Evolutionary conservation across 331 rosid species (phyloP).

Genomic region (Acacia pycnantha): DNA sequence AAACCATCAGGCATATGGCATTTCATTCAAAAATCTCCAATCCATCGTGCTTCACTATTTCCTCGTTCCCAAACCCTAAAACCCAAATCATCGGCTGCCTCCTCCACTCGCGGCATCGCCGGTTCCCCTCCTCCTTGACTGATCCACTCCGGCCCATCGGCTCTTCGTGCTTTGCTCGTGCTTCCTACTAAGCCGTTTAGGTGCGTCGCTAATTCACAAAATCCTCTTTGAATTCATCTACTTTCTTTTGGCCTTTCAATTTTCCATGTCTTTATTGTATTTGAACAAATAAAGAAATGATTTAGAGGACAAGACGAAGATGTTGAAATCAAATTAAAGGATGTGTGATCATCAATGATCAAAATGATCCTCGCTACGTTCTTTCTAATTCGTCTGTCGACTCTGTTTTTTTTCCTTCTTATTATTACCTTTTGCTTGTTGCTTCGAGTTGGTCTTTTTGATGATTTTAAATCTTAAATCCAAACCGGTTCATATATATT

Average conservation of each 20-base stretch:
- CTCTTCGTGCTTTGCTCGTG: too few relatives aligned
- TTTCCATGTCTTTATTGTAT: neutral
- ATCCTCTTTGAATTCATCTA: neutral
- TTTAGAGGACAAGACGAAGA: conserved; percentile 17
- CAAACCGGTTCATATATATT: neutral
- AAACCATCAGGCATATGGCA: too few relatives aligned
- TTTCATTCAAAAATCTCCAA: too few relatives aligned
- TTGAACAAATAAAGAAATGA: neutral
- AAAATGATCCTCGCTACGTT: conserved; percentile 46
- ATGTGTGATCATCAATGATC: conserved; percentile 45
- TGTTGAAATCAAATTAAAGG: conserved; percentile 32
- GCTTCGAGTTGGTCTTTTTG: neutral
- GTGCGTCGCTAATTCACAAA: neutral
- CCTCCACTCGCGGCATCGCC: too few relatives aligned
- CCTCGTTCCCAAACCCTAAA: too few relatives aligned
- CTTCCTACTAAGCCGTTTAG: neutral
- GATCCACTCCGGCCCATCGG: too few relatives aligned
- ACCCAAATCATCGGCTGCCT: too few relatives aligned
- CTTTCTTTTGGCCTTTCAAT: neutral
- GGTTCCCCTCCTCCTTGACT: too few relatives aligned
- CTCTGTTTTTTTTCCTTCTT: neutral
- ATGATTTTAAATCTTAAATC: neutral
- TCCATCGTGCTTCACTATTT: too few relatives aligned
- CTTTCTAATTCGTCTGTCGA: conserved; percentile 43
- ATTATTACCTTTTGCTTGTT: neutral